phyloP scores from a whole-genome alignment of 1,284 basidiomycete genomes.

The Ustilago cynodontis region DNA sequence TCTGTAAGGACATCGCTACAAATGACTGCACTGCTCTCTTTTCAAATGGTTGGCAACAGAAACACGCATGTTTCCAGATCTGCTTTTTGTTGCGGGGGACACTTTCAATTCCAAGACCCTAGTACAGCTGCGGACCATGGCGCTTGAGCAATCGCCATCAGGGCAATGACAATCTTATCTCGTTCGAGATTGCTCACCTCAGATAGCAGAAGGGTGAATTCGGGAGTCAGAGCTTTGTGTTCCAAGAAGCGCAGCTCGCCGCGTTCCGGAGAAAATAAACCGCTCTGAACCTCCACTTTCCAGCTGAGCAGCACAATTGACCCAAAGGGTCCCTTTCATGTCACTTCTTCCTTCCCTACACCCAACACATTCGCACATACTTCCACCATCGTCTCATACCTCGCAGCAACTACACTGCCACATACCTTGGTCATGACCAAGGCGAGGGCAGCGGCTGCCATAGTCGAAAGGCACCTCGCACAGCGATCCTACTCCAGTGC shows the following conservation, averaged over 20 bases:
- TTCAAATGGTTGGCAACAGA: too few relatives aligned
- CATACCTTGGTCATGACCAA: constrained; percentile 3
- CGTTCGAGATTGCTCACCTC: background rate
- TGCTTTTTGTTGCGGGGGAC: too few relatives aligned
- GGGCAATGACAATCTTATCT: background rate
- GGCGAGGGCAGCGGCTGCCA: constrained; percentile 11
- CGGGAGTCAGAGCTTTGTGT: too few relatives aligned
- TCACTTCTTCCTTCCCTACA: background rate
- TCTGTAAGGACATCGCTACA: too few relatives aligned
- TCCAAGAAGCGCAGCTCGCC: constrained; percentile 1
- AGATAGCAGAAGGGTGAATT: background rate
- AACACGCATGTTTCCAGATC: too few relatives aligned
- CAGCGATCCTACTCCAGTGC: background rate
- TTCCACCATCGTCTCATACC: background rate
- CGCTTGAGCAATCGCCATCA: too few relatives aligned
- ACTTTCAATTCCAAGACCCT: too few relatives aligned
- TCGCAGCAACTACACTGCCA: background rate
- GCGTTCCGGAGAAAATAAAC: constrained; percentile 14
- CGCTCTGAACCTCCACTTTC: constrained; percentile 25
- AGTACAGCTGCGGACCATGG: too few relatives aligned
- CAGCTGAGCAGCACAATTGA: background rate
- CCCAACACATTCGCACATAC: background rate
- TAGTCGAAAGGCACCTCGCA: constrained; percentile 18
- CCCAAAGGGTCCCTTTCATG: background rate
- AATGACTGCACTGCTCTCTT: too few relatives aligned